Evolutionary conservation across 139 green algal species (phyloP), one percentile per base, ranked within the genome.

Genomic region (Pleodorina starrii): DNA sequence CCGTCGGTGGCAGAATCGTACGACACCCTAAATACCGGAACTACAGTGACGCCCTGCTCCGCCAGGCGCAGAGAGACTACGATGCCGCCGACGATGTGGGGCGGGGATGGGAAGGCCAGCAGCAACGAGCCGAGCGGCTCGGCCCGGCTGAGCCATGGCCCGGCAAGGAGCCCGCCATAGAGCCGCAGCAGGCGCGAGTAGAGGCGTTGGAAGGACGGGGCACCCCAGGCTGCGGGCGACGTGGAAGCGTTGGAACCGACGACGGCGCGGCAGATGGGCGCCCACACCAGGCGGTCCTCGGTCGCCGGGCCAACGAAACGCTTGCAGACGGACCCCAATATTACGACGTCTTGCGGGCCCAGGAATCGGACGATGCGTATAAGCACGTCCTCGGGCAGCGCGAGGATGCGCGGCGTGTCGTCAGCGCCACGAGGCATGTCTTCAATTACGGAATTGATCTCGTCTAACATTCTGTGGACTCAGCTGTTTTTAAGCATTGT

Each of bases 101-200:
- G 76, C 76, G 76, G 76, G 16, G 32, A 36, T 36, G 76, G n/a
- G 48, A 36, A 71, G 23, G 51, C 76, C 3, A 84, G 32, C 48
- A 84, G 48, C 21, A 84, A 48, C 16, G 76, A 84, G 42, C 76
- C 76, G 27, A 84, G 48, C n/a, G 76, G 76, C 2, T 27, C 48
- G 6, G 14, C 40, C 6, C 1, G 16, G 78, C 78, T 17, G 1
- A 35, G 0, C 78, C 78, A 85, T 0, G 76, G 76, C 9, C 51
- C 51, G 25, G 2, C 35, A n/a, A 72, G 50, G 51, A 85, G 38
- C 10, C 0, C 36, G 5, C 51, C 78, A 51, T 85, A 85, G 2
- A n/a, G 23, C 9, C 78, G 51, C 9, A 85, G 78, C 21, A 85
- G 35, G 19, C 14, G 1, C 10, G 7, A 40, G 35, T 85, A 85